phyloP scores from a whole-genome alignment of 805 yeast species.

The Barnettozyma sucrosica region DNA sequence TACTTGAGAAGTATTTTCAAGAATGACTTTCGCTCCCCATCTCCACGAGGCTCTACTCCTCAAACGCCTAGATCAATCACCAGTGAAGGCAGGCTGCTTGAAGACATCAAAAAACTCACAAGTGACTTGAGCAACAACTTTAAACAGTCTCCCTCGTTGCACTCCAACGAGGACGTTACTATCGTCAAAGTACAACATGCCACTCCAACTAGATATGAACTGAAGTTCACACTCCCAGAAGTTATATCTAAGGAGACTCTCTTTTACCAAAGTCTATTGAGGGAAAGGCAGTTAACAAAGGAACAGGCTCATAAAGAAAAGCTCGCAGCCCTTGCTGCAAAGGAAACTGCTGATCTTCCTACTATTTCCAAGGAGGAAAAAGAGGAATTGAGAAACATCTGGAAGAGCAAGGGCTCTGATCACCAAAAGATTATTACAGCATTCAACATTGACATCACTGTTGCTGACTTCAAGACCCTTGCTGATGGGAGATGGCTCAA shows the following conservation, averaged over 20 bases:
- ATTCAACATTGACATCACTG: conserved; percentile 51
- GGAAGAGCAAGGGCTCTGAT: conserved; percentile 24
- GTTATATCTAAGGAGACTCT: conserved; percentile 32
- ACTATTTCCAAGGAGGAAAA: conserved; percentile 21
- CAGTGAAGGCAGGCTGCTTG: conserved; percentile 1
- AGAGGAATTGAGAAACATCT: conserved; percentile 22
- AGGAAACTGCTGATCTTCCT: conserved; percentile 5
- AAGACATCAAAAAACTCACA: conserved; percentile 4
- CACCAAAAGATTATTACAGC: conserved; percentile 25
- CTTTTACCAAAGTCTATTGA: conserved; percentile 38
- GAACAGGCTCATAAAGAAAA: conserved; percentile 32
- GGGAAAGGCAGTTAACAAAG: conserved; percentile 35
- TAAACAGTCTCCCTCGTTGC: neutral
- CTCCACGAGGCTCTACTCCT: conserved; percentile 15
- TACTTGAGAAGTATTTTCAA: conserved; percentile 30
- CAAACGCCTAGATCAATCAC: conserved; percentile 21
- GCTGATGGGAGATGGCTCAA: conserved; percentile 77
- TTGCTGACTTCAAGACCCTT: conserved; percentile 67
- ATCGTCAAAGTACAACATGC: conserved; percentile 19
- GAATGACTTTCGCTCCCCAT: conserved; percentile 32
- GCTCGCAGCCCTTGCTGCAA: conserved; percentile 11
- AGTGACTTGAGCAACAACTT: conserved; percentile 5
- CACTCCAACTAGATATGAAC: conserved; percentile 16
- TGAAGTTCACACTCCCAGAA: conserved; percentile 25
- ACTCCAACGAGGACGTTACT: conserved; percentile 6